Evolutionary conservation across 2,329 filamentous ascomycete species (phyloP), one percentile per base, ranked within the genome.

Genomic region (Xylariaceae sp.): DNA sequence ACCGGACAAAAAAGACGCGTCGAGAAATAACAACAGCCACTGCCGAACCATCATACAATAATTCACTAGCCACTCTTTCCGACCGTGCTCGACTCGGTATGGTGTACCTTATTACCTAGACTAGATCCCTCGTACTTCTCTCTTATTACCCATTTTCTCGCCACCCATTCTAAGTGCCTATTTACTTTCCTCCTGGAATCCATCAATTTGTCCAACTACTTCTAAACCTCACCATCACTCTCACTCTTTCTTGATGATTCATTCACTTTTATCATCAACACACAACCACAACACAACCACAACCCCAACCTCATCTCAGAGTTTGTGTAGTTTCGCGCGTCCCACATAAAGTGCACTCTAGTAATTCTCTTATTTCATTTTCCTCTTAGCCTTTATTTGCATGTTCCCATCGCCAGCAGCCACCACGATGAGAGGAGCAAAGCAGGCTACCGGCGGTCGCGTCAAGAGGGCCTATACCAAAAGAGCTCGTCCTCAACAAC

Each of bases 161-260:
- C 31, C 45, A 49, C 31, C 49, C 41, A 54, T 53, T 48, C 67
- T 74, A 28, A 28, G 26, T 72, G 75, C n/a, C 72, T 19, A 48
- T 46, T 31, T 48, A 53, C 53, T 54, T 45, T 33, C 28, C 36
- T 58, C 48, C 58, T 17, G 7, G n/a, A 45, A 31, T 46, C 24
- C 53, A 50, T 57, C 45, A 45, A 55, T 33, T 56, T 34, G 19
- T 31, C 28, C 7, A 39, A 28, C 3, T 34, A 33, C 43, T 34
- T 21, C 24, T 31, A 16, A 21, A 37, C 46, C 28, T 28, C 14
- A 37, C 34, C 48, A 8, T 37, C 28, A 29, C n/a, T 39, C 14
- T 28, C 11, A 19, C 34, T 41, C 23, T 5, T 33, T 16, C 19
- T 23, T 50, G 23, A 41, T 44, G 19, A 40, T 40, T 44, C 31